Percentiles rank a stretch among this genome's conserved stretches.
These are phyloP conservation scores for Lactarius pseudohatsudake DNA, from an alignment of 768 basidiomycete species.

Conservation along the genomic window DNA sequence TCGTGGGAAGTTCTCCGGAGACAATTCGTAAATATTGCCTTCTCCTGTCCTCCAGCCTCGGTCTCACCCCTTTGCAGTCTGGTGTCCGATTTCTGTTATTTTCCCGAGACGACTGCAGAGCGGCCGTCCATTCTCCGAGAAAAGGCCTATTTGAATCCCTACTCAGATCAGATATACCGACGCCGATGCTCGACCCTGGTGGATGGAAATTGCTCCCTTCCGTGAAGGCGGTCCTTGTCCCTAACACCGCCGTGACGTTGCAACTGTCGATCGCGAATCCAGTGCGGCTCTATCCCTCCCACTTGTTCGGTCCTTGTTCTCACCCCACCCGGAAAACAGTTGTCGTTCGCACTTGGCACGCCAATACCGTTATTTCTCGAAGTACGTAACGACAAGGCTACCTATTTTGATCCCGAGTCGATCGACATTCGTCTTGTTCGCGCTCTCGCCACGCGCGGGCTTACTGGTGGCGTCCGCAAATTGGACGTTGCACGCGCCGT, in stretches of 20 bases:
- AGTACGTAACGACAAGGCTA: neutral
- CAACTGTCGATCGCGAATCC: conserved; percentile 22
- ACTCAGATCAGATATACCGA: conserved; percentile 11
- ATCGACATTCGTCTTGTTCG: conserved; percentile 25
- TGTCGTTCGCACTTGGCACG: conserved; percentile 24
- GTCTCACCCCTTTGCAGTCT: conserved; percentile 20
- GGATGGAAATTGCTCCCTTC: conserved; percentile 30
- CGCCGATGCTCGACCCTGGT: conserved; percentile 23
- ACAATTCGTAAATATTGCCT: conserved; percentile 21
- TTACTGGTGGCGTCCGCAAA: conserved; percentile 5
- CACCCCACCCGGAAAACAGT: neutral
- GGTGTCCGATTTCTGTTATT: conserved; percentile 22
- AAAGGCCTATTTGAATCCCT: conserved; percentile 22
- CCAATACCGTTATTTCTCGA: conserved; percentile 24
- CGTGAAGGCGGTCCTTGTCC: conserved; percentile 11
- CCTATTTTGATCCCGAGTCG: neutral
- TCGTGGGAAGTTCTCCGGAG: conserved; percentile 22
- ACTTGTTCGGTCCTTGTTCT: neutral
- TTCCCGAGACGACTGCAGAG: conserved; percentile 27
- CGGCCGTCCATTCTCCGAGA: conserved; percentile 25
- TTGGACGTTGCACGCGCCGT: conserved; percentile 15
- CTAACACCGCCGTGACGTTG: neutral
- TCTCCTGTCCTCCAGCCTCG: neutral
- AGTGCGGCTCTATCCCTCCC: conserved; percentile 3
- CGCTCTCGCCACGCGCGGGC: conserved; percentile 9